Percentiles rank a stretch among this genome's conserved stretches.
phyloP scores from a whole-genome alignment of 1,284 basidiomycete species.

The Violaceomyces palustris region DNA sequence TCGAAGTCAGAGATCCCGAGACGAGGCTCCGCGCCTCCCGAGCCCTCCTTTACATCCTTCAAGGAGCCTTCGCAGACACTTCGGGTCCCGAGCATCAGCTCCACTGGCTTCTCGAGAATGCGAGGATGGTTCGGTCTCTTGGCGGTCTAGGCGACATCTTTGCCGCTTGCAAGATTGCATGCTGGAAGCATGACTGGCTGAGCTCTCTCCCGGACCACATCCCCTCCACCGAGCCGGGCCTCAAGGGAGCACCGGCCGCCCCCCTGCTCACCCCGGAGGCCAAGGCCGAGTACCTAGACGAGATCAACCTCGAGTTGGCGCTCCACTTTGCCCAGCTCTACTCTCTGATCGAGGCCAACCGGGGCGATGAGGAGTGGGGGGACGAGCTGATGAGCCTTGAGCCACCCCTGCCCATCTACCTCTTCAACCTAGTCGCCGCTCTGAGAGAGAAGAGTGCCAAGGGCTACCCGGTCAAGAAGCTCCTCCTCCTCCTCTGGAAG shows the following conservation, averaged over 20 bases:
- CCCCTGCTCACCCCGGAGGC: constrained; percentile 44
- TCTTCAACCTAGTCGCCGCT: constrained; percentile 81
- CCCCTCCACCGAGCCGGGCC: constrained; percentile 17
- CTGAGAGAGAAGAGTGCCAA: constrained; percentile 89
- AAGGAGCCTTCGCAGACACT: constrained; percentile 87
- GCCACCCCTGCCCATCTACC: constrained; percentile 84
- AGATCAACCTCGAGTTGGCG: constrained; percentile 50
- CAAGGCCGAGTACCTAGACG: constrained; percentile 49
- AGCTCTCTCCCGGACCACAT: constrained; percentile 49
- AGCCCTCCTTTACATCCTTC: constrained; percentile 38
- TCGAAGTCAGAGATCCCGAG: constrained; percentile 44
- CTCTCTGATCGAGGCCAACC: constrained; percentile 45
- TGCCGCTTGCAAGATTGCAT: constrained; percentile 82
- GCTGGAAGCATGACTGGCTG: constrained; percentile 71
- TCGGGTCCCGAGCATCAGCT: constrained; percentile 86
- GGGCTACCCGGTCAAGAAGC: constrained; percentile 60
- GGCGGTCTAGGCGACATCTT: constrained; percentile 81
- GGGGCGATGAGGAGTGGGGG: constrained; percentile 42
- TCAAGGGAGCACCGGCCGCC: constrained; percentile 17
- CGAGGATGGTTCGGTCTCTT: constrained; percentile 73
- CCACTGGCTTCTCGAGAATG: constrained; percentile 92
- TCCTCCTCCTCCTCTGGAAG: constrained; percentile 95
- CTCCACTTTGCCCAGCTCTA: constrained; percentile 51
- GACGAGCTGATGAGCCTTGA: constrained; percentile 62
- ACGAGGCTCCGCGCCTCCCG: constrained; percentile 40